Conservation (phyloP, 805 yeast species). For the Starmerella sp. region DNA sequence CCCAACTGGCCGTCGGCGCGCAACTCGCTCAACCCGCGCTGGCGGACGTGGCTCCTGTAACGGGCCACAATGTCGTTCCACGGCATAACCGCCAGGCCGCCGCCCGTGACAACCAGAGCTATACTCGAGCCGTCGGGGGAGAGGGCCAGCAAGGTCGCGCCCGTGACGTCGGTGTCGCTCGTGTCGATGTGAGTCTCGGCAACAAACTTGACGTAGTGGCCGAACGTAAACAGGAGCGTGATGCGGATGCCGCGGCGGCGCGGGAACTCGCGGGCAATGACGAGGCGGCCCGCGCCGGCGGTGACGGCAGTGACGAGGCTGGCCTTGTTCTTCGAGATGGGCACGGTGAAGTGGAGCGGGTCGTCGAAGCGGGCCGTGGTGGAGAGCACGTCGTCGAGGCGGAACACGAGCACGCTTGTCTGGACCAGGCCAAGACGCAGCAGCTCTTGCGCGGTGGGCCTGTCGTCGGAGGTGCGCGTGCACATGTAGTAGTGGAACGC, state of each 20-base stretch:
- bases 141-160: no score
- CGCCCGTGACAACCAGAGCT: no score
- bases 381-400: not conserved
- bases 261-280: not conserved
- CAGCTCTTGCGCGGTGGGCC: not conserved
- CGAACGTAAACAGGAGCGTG: not conserved
- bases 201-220: not conserved
- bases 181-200: not conserved
- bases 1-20: no score
- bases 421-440: not conserved
- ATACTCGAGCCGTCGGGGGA: no score
- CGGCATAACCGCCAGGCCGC: no score
- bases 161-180: not conserved
- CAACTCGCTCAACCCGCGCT: no score
- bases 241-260: not conserved
- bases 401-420: not conserved
- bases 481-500: not conserved
- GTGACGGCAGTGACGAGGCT: not conserved
- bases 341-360: not conserved
- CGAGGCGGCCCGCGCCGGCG: not conserved
- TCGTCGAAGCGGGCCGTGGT: not conserved
- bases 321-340: not conserved
- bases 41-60: no score
- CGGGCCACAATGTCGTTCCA: no score
- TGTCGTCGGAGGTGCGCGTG: no score